These are phyloP conservation scores for Lepidium africanum DNA, from an alignment of 345 rosid genomes.

Conservation along the genomic window DNA sequence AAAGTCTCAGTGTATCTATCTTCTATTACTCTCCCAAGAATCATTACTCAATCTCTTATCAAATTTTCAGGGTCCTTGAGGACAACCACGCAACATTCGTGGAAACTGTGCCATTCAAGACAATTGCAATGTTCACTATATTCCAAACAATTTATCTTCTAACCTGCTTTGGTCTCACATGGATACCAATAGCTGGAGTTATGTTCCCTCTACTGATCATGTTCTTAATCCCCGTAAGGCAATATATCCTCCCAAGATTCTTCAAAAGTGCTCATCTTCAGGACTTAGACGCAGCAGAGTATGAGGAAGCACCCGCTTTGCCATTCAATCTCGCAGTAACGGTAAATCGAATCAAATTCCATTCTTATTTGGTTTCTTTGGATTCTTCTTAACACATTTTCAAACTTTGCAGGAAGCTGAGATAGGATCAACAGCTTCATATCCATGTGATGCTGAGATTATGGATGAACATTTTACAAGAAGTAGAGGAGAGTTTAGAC, in stretches of 20 bases:
- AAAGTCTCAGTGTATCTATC: conserved; percentile 1
- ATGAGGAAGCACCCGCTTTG: conserved; percentile 89
- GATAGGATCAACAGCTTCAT: conserved; percentile 46
- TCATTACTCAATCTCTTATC: not conserved
- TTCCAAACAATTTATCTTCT: conserved; percentile 78
- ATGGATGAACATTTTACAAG: conserved; percentile 77
- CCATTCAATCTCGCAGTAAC: conserved; percentile 47
- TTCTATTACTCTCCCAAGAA: not conserved
- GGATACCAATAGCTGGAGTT: conserved; percentile 92
- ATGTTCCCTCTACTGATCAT: conserved; percentile 93
- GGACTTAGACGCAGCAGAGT: conserved; percentile 93
- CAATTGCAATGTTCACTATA: conserved; percentile 66
- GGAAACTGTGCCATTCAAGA: conserved; percentile 89
- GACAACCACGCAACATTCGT: conserved; percentile 76
- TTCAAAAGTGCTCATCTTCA: conserved; percentile 84
- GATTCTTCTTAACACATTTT: not conserved
- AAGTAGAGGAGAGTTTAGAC: conserved; percentile 92
- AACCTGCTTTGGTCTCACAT: conserved; percentile 86
- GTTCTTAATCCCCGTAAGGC: conserved; percentile 86
- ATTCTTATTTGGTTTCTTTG: not conserved
- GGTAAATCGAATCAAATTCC: not conserved
- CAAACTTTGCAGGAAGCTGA: conserved; percentile 38
- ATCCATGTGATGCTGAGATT: conserved; percentile 60
- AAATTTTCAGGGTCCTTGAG: conserved; percentile 63
- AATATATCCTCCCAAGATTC: conserved; percentile 75